These are phyloP conservation scores for Fusarium oxysporum DNA, from an alignment of 2,329 filamentous ascomycete species.

Conservation along the genomic window DNA sequence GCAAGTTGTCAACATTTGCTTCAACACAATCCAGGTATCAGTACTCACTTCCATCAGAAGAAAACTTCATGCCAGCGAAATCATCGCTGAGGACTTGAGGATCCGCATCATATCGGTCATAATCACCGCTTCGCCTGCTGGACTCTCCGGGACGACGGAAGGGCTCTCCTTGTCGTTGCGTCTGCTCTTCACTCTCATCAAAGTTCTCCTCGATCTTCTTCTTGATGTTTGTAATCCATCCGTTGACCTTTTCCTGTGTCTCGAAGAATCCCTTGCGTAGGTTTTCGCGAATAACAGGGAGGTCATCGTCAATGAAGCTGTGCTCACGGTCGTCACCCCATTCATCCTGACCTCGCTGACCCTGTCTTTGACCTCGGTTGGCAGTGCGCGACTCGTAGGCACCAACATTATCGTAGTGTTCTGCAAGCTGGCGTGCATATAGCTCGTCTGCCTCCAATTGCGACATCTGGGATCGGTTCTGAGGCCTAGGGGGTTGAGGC, in stretches of 20 bases:
- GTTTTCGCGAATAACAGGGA: conserved; percentile 92
- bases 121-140: conserved; percentile 82
- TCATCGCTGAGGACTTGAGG: conserved; percentile 91
- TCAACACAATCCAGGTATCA: background rate
- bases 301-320: conserved; percentile 95
- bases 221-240: conserved; percentile 90
- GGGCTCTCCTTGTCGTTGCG: conserved; percentile 48
- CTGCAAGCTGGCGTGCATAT: conserved; percentile 91
- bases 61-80: conserved; percentile 78
- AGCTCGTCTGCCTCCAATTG: conserved; percentile 92
- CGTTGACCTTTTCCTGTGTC: conserved; percentile 92
- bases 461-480: conserved; percentile 71
- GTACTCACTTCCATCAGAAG: conserved; percentile 70
- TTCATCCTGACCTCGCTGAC: conserved; percentile 47
- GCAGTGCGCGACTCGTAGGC: conserved; percentile 68
- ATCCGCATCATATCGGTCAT: conserved; percentile 93
- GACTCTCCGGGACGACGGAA: conserved; percentile 68
- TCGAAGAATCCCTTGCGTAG: conserved; percentile 94
- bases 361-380: conserved; percentile 58
- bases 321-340: conserved; percentile 76
- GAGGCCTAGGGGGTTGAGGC: conserved; percentile 84
- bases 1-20: conserved; percentile 30
- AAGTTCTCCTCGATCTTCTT: conserved; percentile 95
- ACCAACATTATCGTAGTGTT: conserved; percentile 81
- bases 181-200: conserved; percentile 70